Conservation (phyloP, 2,329 filamentous ascomycete genomes). For the Apiospora phragmitis region DNA sequence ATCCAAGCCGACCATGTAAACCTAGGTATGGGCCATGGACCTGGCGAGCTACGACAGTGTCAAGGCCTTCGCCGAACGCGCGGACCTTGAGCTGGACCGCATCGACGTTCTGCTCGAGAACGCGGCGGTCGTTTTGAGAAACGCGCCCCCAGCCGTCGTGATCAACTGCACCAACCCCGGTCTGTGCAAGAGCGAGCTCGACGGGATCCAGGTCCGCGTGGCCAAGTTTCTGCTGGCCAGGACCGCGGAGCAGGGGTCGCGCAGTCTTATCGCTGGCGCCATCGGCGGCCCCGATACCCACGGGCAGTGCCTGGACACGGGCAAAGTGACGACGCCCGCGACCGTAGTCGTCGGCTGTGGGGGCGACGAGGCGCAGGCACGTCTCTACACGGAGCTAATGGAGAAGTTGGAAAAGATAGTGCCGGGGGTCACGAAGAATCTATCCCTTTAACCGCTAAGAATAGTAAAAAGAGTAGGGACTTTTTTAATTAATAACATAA, state of each 20-base stretch:
- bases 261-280: conserved; percentile 3
- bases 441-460: no score
- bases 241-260: conserved; percentile 7
- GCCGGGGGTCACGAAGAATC: neutral
- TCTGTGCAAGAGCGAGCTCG: conserved; percentile 6
- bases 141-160: no score
- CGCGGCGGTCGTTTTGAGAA: no score
- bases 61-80: no score
- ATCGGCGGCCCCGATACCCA: neutral
- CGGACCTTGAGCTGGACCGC: no score
- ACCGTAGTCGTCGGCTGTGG: conserved; percentile 7
- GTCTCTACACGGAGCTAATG: neutral
- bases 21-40: no score
- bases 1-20: no score
- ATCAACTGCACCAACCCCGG: conserved; percentile 12
- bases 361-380: neutral
- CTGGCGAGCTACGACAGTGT: no score
- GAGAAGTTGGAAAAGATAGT: conserved; percentile 9
- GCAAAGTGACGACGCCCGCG: conserved; percentile 2
- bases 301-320: conserved; percentile 9
- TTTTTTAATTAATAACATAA: no score
- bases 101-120: no score
- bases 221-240: neutral
- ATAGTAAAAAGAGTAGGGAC: no score
- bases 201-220: neutral